Base-by-base conservation (phyloP, 2,329 filamentous ascomycete species). In the Penicillium sp. region DNA sequence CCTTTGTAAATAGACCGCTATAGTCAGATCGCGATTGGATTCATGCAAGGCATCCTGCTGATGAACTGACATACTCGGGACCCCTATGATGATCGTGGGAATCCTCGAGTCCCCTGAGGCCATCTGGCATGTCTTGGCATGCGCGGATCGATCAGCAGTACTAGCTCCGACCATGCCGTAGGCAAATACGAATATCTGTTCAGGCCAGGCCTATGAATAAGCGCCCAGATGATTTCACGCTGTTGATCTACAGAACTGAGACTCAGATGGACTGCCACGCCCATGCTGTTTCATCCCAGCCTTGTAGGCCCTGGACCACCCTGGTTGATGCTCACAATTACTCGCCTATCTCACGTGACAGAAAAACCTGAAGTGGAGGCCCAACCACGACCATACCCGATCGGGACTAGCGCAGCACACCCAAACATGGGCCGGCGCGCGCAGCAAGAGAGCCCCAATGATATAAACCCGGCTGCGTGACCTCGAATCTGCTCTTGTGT, bases 381-480 rank as follows among this genome's bases (percentile, higher is more conserved):
- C 67, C 68, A 68, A 66, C 63, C 55, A 50, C 54, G 44, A 24
- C 72, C 70, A 75, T 46, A 14, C 69, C 64, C 2, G 2, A 63
- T 48, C 0, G 10, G 50, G 62, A 5, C 63, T 74, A 75, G 72
- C 51, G 63, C 44, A 23, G n/a, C 63, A 60, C 63, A 65, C 61
- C 69, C 66, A 71, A 73, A 71, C 72, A 74, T 73, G 70, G 72
- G 65, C 67, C 67, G 67, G 68, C 72, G 72, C 73, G 73, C 65
- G 67, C 67, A 67, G 61, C 65, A 68, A 65, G 67, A 63, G 63
- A 64, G 65, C 70, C 71, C 72, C 72, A 73, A 76, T 76, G 73
- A 76, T 77, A 76, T 76, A 77, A 76, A 76, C 74, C 62, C 73
- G 69, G 67, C 71, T 71, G 71, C 73, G 72, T 75, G 71, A 75